Conservation (phyloP, 176 grass and related monocot genomes). For the Cenchrus purpureus region DNA sequence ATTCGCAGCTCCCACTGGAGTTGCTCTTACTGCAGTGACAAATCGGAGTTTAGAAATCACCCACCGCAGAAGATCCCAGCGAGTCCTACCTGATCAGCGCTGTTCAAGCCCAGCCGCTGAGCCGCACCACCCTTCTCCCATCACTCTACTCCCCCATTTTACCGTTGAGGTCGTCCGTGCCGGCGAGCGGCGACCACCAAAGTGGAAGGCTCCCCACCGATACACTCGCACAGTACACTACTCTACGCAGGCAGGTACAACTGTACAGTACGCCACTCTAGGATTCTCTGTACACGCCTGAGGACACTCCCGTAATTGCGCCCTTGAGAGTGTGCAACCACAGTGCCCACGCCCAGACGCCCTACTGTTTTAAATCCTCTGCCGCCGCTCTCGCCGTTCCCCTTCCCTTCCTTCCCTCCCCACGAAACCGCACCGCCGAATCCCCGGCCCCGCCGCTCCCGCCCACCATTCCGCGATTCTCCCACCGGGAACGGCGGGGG, state of each 20-base stretch:
- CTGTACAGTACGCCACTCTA: background rate
- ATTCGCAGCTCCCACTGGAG: too few relatives aligned
- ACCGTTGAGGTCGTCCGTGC: conserved; percentile 49
- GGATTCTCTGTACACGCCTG: background rate
- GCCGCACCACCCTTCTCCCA: background rate
- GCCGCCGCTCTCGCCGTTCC: conserved; percentile 53
- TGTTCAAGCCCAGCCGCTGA: background rate
- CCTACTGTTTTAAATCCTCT: conserved; percentile 81
- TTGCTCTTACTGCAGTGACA: background rate
- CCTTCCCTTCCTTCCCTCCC: background rate
- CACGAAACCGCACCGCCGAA: conserved; percentile 13
- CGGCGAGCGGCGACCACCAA: conserved; percentile 11
- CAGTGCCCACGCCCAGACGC: conserved; percentile 33
- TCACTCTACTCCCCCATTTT: conserved; percentile 42
- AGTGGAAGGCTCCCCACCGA: background rate
- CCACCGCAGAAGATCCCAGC: conserved; percentile 31
- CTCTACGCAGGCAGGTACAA: background rate
- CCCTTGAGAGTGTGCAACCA: conserved; percentile 9
- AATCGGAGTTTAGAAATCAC: background rate
- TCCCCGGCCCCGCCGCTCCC: conserved; percentile 8
- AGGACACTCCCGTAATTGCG: conserved; percentile 34
- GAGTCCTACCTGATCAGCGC: background rate
- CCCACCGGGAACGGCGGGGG: conserved; percentile 23
- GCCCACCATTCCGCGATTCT: conserved; percentile 15
- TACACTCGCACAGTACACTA: background rate